These are phyloP conservation scores for Anthracocystis panici-leucophaei DNA, from an alignment of 1,284 basidiomycete species.

Conservation along the genomic window DNA sequence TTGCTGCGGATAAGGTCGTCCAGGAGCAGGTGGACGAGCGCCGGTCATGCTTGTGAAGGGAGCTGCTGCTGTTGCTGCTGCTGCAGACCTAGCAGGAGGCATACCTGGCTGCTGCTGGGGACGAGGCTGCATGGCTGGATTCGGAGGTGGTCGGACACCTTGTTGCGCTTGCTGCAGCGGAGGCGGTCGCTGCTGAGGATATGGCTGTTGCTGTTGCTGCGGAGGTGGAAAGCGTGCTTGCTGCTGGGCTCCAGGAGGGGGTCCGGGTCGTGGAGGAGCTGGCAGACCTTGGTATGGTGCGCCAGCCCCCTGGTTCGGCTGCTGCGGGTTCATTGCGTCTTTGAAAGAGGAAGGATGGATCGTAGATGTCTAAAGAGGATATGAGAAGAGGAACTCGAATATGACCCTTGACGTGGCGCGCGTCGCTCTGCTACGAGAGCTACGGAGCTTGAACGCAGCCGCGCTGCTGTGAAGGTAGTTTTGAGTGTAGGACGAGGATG, in stretches of 20 bases:
- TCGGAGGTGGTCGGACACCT: constrained; percentile 19
- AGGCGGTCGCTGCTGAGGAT: constrained; percentile 24
- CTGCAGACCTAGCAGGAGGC: constrained; percentile 23
- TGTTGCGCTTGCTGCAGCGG: constrained; percentile 27
- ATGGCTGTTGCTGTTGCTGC: constrained; percentile 32
- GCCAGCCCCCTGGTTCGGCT: constrained; percentile 15
- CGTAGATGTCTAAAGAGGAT: neutral
- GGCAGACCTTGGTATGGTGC: constrained; percentile 26
- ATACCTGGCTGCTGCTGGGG: constrained; percentile 40
- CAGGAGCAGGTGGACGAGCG: constrained; percentile 23
- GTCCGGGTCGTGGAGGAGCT: constrained; percentile 27
- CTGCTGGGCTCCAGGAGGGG: constrained; percentile 18
- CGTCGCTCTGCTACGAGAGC: neutral
- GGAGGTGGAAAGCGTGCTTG: constrained; percentile 21
- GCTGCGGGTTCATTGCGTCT: constrained; percentile 28
- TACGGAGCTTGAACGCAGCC: neutral
- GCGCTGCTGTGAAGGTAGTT: neutral
- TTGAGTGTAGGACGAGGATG: neutral
- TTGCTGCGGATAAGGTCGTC: constrained; percentile 37
- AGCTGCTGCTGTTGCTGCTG: constrained; percentile 8
- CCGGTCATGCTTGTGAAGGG: constrained; percentile 25
- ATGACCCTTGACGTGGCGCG: neutral
- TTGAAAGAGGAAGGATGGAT: neutral
- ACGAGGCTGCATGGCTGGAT: constrained; percentile 28
- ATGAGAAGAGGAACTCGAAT: neutral